Evolutionary conservation across 108 stramenopile genomes (phyloP).

Genomic region (Cylindrotheca fusiformis): DNA sequence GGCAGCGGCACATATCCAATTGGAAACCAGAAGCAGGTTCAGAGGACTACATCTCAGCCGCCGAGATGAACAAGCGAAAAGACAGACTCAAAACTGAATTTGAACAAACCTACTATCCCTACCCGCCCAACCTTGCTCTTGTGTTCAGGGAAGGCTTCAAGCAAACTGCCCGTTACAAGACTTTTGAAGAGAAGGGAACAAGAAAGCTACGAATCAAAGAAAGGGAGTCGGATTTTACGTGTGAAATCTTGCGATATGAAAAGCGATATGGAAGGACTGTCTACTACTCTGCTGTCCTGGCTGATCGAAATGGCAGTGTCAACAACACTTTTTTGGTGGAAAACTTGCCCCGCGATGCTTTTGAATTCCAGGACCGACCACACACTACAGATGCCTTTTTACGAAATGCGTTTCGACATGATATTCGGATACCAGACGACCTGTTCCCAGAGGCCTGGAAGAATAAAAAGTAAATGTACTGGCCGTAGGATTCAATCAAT

Average conservation of each 20-base stretch:
- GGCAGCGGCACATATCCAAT: slow-evolving; percentile 28
- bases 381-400: slow-evolving; percentile 49
- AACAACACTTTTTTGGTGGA: slow-evolving; percentile 9
- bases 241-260: slow-evolving; percentile 14
- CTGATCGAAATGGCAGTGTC: neutral
- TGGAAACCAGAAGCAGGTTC: slow-evolving; percentile 12
- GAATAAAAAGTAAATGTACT: slow-evolving; percentile 29
- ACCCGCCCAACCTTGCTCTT: slow-evolving; percentile 7
- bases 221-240: neutral
- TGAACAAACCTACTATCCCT: slow-evolving; percentile 14
- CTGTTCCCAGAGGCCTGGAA: slow-evolving; percentile 60
- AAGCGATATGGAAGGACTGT: neutral
- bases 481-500: too few species aligned
- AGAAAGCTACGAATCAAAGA: neutral
- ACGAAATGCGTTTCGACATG: slow-evolving; percentile 51
- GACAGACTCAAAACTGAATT: slow-evolving; percentile 1
- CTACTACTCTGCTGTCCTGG: slow-evolving; percentile 15
- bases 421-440: slow-evolving; percentile 48
- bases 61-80: slow-evolving; percentile 12
- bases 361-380: slow-evolving; percentile 36
- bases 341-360: slow-evolving; percentile 38
- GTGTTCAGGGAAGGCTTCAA: neutral
- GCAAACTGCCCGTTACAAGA: neutral
- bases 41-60: slow-evolving; percentile 21
- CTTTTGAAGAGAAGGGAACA: neutral